A percentile compares a stretch with the other conserved stretches of the same genome.
Conservation (phyloP, 768 basidiomycete genomes). For the Butyriboletus loyo region DNA sequence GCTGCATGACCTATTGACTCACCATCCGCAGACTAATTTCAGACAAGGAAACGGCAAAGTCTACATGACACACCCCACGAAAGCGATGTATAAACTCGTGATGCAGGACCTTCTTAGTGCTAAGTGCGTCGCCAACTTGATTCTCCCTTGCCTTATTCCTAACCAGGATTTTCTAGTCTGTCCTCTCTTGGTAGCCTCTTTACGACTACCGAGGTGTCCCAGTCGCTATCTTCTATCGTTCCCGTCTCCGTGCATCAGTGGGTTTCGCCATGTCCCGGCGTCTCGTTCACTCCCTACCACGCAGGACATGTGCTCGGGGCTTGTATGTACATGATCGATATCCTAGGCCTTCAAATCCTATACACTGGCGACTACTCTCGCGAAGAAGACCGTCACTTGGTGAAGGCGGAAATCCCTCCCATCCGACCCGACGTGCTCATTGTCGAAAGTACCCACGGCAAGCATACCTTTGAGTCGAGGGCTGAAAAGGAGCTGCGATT, state of each 20-base stretch:
- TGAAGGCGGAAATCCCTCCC: conserved; percentile 91
- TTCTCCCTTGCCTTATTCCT: neutral
- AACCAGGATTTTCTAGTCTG: conserved; percentile 32
- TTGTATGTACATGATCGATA: conserved; percentile 96
- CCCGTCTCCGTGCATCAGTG: conserved; percentile 88
- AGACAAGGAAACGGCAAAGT: conserved; percentile 93
- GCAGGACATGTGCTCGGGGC: conserved; percentile 97
- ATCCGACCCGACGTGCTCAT: conserved; percentile 91
- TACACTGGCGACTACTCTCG: conserved; percentile 98
- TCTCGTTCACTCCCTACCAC: conserved; percentile 94
- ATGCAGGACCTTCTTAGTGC: conserved; percentile 97
- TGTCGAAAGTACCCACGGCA: conserved; percentile 94
- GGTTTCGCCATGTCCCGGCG: conserved; percentile 84
- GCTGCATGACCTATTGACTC: neutral
- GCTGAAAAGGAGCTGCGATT: conserved; percentile 91
- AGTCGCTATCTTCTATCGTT: conserved; percentile 78
- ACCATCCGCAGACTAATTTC: conserved; percentile 81
- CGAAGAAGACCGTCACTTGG: conserved; percentile 94
- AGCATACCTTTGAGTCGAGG: conserved; percentile 81
- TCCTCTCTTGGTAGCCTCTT: conserved; percentile 74
- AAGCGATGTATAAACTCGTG: conserved; percentile 95
- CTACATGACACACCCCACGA: conserved; percentile 99
- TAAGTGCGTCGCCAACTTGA: conserved; percentile 50
- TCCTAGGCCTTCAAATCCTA: conserved; percentile 87
- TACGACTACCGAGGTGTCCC: conserved; percentile 69